Conservation (phyloP, 345 rosid genomes). For the Reutealis trisperma region DNA sequence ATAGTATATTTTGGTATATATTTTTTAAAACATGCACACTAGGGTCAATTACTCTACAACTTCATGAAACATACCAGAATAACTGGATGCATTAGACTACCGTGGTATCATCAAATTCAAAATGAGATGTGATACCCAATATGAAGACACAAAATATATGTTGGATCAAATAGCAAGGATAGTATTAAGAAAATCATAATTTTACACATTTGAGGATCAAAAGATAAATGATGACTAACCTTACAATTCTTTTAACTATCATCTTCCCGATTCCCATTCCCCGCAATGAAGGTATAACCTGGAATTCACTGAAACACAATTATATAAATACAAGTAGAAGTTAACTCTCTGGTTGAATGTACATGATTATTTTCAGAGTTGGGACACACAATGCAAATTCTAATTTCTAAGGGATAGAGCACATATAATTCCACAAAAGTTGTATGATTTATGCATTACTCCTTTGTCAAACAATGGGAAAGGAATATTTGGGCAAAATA, state of each 20-base stretch:
- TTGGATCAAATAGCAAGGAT: not conserved
- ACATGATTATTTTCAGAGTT: not conserved
- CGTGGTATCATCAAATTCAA: not conserved
- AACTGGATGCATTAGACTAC: not conserved
- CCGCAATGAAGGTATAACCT: slow-evolving; percentile 73
- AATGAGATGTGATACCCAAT: not conserved
- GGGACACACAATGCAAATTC: not conserved
- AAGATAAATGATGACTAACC: slow-evolving; percentile 42
- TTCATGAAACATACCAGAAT: not conserved
- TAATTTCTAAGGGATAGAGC: not conserved
- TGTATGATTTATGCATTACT: not conserved
- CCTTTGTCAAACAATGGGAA: not conserved
- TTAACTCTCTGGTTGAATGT: not conserved
- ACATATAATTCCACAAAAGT: not conserved
- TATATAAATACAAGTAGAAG: slow-evolving; percentile 24
- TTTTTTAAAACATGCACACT: too few relatives aligned
- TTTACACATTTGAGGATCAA: not conserved
- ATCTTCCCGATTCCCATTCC: slow-evolving; percentile 79
- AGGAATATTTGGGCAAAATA: not conserved
- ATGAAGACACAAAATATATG: not conserved
- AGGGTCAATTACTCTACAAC: too few relatives aligned
- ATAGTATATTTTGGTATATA: too few relatives aligned
- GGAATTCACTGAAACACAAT: slow-evolving; percentile 50
- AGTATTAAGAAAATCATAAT: not conserved
- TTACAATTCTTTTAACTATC: slow-evolving; percentile 65